Evolutionary conservation across 306 rosid genomes (phyloP).

Genomic region (Fragaria nilgerrensis): DNA sequence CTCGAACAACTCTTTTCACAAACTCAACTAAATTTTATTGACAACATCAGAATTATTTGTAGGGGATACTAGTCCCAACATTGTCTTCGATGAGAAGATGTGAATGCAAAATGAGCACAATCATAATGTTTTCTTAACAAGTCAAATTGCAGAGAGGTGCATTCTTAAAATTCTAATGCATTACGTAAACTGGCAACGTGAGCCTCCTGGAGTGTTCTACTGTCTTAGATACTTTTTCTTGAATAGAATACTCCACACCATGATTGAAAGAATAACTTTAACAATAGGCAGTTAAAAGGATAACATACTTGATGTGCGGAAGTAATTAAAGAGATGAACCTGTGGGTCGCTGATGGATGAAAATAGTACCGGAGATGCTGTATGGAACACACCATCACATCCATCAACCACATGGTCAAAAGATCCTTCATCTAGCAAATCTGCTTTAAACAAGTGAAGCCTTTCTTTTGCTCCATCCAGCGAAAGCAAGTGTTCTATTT

Average conservation of each 20-base stretch:
- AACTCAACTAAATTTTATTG: not conserved
- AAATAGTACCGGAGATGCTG: conserved; percentile 43
- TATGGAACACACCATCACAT: conserved; percentile 52
- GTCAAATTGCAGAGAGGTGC: not conserved
- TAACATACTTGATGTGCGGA: not conserved
- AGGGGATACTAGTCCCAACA: not conserved
- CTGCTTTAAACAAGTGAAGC: conserved; percentile 41
- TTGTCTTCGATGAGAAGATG: not conserved
- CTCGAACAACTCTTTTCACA: not conserved
- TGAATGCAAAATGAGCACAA: no score
- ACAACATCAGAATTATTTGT: not conserved
- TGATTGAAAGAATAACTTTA: not conserved
- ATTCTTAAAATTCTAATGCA: not conserved
- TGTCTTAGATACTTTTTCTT: not conserved
- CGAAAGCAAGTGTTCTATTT: conserved; percentile 40
- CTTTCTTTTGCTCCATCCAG: conserved; percentile 59
- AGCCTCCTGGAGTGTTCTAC: not conserved
- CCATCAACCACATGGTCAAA: conserved; percentile 46
- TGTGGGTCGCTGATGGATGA: conserved; percentile 31
- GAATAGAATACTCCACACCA: not conserved
- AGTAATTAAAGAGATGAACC: conserved; percentile 22
- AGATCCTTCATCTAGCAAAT: conserved; percentile 51
- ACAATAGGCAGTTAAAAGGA: not conserved
- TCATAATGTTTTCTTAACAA: not conserved
- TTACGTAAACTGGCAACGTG: no score